Evolutionary conservation across 495 filamentous ascomycete species (phyloP).

Genomic region (Glarea lozoyensis): DNA sequence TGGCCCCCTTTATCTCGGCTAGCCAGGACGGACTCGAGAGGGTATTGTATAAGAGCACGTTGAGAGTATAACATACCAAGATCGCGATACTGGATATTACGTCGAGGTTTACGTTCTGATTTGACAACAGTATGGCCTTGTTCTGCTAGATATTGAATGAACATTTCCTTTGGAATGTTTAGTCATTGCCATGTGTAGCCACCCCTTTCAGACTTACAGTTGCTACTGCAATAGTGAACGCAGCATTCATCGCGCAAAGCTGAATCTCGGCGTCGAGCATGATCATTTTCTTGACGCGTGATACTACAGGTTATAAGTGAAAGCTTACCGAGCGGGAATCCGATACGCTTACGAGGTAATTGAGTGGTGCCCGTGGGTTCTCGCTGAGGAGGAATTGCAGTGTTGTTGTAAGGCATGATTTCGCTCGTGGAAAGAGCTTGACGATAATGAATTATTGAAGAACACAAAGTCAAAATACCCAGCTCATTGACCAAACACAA

Average conservation of each 20-base stretch:
- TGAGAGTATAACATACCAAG: too few relatives aligned
- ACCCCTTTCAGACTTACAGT: conserved; percentile 41
- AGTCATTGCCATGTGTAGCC: not conserved
- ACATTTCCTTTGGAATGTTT: conserved; percentile 62
- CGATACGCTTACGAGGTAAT: conserved; percentile 73
- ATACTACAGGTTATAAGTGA: conserved; percentile 43
- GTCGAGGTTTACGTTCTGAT: conserved; percentile 79
- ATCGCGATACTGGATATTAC: conserved; percentile 95
- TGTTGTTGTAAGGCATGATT: conserved; percentile 91
- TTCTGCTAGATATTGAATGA: conserved; percentile 82
- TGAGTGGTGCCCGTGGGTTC: conserved; percentile 79
- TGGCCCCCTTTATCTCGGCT: too few relatives aligned
- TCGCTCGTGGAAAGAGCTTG: too few relatives aligned
- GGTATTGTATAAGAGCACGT: not conserved
- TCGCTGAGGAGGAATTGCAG: conserved; percentile 65
- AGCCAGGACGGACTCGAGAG: not conserved
- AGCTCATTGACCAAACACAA: too few relatives aligned
- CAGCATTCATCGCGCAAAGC: conserved; percentile 82
- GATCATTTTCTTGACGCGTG: conserved; percentile 90
- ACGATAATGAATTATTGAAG: too few relatives aligned
- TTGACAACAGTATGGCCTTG: conserved; percentile 85
- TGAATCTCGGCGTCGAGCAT: conserved; percentile 74
- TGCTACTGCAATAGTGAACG: conserved; percentile 89
- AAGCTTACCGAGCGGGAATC: conserved; percentile 1
- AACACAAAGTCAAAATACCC: not conserved